A percentile compares a stretch with the other conserved stretches of the same genome.
Conservation (phyloP, 805 yeast species). For the Nakazawaea laoshanensis region DNA sequence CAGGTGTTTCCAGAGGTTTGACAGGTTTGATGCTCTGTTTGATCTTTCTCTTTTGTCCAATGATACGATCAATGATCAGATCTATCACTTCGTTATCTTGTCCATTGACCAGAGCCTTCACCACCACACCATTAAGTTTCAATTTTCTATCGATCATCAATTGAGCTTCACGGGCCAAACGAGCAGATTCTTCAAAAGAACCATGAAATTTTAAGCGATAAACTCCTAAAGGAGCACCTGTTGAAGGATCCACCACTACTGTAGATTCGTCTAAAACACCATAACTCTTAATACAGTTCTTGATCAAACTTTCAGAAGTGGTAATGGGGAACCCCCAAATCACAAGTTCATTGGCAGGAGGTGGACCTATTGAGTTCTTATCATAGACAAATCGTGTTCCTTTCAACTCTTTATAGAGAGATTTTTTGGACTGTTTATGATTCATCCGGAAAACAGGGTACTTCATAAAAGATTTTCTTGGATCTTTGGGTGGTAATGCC, state of each 20-base stretch:
- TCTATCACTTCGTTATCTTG: conserved; percentile 28
- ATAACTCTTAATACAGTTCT: conserved; percentile 48
- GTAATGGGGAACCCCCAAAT: conserved; percentile 57
- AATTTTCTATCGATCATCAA: conserved; percentile 29
- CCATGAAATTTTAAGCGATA: conserved; percentile 59
- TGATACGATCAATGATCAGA: conserved; percentile 22
- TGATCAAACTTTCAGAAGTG: conserved; percentile 33
- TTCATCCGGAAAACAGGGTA: conserved; percentile 13
- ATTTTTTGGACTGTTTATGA: conserved; percentile 14
- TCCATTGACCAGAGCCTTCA: conserved; percentile 47
- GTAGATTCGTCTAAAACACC: conserved; percentile 58
- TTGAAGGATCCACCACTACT: conserved; percentile 57
- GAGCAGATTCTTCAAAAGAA: conserved; percentile 36
- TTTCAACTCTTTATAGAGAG: conserved; percentile 12
- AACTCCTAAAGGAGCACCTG: conserved; percentile 75
- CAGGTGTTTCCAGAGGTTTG: conserved; percentile 10
- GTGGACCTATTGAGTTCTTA: conserved; percentile 63
- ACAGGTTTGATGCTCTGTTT: conserved; percentile 13
- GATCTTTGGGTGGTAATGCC: conserved; percentile 30
- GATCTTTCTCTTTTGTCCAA: conserved; percentile 28
- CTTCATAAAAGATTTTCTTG: conserved; percentile 29
- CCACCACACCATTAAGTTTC: conserved; percentile 41
- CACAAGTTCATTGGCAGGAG: conserved; percentile 63
- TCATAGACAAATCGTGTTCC: conserved; percentile 42
- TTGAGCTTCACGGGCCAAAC: conserved; percentile 36